A percentile compares a stretch with the other conserved stretches of the same genome.
Conservation (phyloP, 2,329 filamentous ascomycete genomes). For the Basipetospora chlamydospora region DNA sequence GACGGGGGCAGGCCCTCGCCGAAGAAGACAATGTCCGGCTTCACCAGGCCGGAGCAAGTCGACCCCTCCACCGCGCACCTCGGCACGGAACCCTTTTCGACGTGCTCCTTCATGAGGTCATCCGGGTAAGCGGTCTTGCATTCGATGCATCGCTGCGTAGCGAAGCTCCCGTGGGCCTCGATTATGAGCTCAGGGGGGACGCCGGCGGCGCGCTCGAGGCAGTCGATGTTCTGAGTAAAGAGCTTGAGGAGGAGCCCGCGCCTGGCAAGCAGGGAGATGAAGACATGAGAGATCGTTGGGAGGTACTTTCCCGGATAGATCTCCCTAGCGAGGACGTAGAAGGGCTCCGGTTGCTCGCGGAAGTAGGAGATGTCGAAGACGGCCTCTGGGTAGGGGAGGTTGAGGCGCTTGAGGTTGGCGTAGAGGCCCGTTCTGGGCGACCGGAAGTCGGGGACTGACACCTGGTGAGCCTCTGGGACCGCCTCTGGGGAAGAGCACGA, state of each 20-base stretch:
- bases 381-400: constrained; percentile 79
- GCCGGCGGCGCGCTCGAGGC: constrained; percentile 75
- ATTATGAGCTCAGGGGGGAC: constrained; percentile 70
- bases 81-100: constrained; percentile 55
- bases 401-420: constrained; percentile 72
- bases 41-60: constrained; percentile 75
- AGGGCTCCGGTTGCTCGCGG: constrained; percentile 66
- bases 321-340: constrained; percentile 84
- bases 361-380: constrained; percentile 94
- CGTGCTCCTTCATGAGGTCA: constrained; percentile 55
- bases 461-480: no score
- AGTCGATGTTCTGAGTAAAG: constrained; percentile 98
- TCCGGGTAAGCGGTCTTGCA: constrained; percentile 62
- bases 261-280: constrained; percentile 66
- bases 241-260: constrained; percentile 70
- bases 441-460: constrained; percentile 80
- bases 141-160: constrained; percentile 79
- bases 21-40: constrained; percentile 93
- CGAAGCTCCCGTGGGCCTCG: constrained; percentile 93
- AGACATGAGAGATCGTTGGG: constrained; percentile 81
- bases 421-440: constrained; percentile 90
- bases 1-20: constrained; percentile 47
- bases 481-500: no score
- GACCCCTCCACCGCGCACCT: constrained; percentile 49
- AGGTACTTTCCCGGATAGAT: constrained; percentile 81